Conservation (phyloP, 2,329 filamentous ascomycete genomes). For the Ceratocystis eucalypticola region DNA sequence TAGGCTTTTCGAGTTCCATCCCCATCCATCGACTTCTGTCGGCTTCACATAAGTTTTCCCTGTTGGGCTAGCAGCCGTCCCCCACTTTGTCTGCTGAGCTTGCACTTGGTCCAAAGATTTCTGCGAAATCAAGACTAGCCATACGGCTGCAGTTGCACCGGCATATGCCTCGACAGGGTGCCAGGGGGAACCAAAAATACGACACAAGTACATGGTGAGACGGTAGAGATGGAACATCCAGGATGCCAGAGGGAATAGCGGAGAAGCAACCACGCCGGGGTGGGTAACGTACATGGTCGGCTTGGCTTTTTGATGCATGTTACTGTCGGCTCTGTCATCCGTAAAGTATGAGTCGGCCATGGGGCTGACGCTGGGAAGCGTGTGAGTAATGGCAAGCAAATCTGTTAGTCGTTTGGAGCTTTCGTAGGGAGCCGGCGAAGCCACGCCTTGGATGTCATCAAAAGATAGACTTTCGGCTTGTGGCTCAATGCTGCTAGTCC, state of each 20-base stretch:
- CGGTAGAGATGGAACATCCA: constrained; percentile 59
- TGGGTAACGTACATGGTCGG: constrained; percentile 68
- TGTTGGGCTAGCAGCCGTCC: constrained; percentile 49
- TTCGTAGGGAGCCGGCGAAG: constrained; percentile 58
- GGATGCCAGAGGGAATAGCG: constrained; percentile 60
- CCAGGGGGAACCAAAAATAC: constrained; percentile 78
- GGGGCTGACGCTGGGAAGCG: constrained; percentile 44
- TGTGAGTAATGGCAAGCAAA: constrained; percentile 59
- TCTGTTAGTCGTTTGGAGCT: constrained; percentile 79
- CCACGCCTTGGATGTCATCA: constrained; percentile 64
- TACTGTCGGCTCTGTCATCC: neutral
- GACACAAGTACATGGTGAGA: constrained; percentile 53
- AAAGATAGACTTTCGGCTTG: constrained; percentile 39
- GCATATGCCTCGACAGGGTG: constrained; percentile 64
- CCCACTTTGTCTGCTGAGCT: constrained; percentile 63
- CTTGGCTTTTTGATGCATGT: constrained; percentile 20
- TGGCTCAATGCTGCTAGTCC: constrained; percentile 75
- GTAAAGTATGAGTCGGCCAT: constrained; percentile 26
- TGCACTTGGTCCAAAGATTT: constrained; percentile 44
- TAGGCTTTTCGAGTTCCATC: constrained; percentile 39
- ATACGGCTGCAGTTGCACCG: constrained; percentile 63
- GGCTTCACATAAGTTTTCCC: constrained; percentile 51
- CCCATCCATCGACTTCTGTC: constrained; percentile 82
- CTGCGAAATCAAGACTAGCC: constrained; percentile 58
- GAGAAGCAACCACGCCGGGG: constrained; percentile 73